Base-by-base conservation (phyloP, 1,284 basidiomycete species). In the Phlebopus sp. region DNA sequence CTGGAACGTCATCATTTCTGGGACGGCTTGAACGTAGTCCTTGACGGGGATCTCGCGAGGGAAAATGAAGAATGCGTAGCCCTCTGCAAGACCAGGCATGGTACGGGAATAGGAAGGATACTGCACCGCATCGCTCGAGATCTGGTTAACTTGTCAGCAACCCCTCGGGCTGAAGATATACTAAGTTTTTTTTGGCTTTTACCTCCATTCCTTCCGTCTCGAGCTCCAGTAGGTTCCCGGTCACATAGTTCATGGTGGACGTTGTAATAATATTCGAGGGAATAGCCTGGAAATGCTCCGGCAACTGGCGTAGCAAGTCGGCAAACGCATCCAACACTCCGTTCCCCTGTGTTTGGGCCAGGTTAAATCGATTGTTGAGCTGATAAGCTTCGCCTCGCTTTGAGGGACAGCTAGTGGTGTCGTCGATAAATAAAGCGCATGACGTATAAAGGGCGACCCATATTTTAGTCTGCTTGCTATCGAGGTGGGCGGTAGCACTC, bases 381-480 rank as follows among this genome's bases (percentile, higher is more conserved):
- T 17, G 31, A 38, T 55, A 54, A 15, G 64, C 37, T n/a, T 48
- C 27, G 3, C 51, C 49, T 32, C 61, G 37, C 32, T 67, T 55
- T n/a, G 40, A 37, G 2, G 43, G 40, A 37, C 18, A 37, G 1
- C 37, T 25, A 8, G 55, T 34, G 4, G 46, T 47, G 37, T 70
- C 70, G 43, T 71, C 70, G 25, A 68, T 41, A 27, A 50, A 66
- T 34, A 59, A 56, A 4, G 51, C 45, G 35, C 55, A 60, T 0
- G 66, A 57, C 1, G 64, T 69, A 41, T 57, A 69, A 15, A 71
- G 58, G 4, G 59, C 58, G 21, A 66, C 62, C 55, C 63, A 62
- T 11, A 59, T 49, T 15, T 49, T 49, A 5, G 51, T 54, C 15
- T n/a, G 46, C 37, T 45, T 61, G 50, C n/a, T n/a, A 9, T 43